Percentiles rank a stretch among this genome's conserved stretches.
phyloP scores from a whole-genome alignment of 1,284 basidiomycete genomes.

The Flammula alnicola region DNA sequence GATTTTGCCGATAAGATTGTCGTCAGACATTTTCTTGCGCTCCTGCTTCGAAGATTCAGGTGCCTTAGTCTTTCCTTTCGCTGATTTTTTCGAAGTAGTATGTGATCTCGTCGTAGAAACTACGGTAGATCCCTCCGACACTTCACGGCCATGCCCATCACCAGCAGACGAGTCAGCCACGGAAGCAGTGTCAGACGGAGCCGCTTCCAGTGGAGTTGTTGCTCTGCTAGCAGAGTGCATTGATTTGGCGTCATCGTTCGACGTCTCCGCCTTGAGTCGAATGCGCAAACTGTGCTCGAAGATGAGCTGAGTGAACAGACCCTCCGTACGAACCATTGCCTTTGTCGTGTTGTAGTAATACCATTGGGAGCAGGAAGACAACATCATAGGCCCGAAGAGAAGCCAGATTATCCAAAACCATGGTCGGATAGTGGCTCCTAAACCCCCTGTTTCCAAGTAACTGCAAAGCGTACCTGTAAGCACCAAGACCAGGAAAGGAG shows the following conservation, averaged over 20 bases:
- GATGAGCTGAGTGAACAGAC: conserved; percentile 35
- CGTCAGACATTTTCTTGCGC: conserved; percentile 18
- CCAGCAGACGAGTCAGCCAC: conserved; percentile 4
- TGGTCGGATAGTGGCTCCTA: conserved; percentile 36
- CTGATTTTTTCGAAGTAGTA: not conserved
- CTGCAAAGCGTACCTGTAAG: conserved; percentile 21
- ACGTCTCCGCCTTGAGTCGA: conserved; percentile 43
- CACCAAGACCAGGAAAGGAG: conserved; percentile 5
- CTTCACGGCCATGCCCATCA: conserved; percentile 2
- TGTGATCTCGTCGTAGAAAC: conserved; percentile 9
- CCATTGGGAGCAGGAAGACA: conserved; percentile 41
- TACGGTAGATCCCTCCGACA: conserved; percentile 2
- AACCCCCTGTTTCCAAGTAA: conserved; percentile 18
- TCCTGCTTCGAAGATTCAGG: not conserved
- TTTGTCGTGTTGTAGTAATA: conserved; percentile 48
- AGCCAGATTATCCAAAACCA: conserved; percentile 71
- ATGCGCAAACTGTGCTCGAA: conserved; percentile 14
- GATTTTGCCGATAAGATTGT: conserved; percentile 57
- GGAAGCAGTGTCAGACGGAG: conserved; percentile 20
- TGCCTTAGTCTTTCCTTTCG: not conserved
- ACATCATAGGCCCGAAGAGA: conserved; percentile 53
- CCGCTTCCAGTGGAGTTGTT: not conserved
- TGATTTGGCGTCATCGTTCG: not conserved
- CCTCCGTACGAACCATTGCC: conserved; percentile 56
- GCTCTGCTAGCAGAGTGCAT: not conserved